Evolutionary conservation across 169 alveolate genomes (phyloP).

Genomic region (Cryptosporidium sp.): DNA sequence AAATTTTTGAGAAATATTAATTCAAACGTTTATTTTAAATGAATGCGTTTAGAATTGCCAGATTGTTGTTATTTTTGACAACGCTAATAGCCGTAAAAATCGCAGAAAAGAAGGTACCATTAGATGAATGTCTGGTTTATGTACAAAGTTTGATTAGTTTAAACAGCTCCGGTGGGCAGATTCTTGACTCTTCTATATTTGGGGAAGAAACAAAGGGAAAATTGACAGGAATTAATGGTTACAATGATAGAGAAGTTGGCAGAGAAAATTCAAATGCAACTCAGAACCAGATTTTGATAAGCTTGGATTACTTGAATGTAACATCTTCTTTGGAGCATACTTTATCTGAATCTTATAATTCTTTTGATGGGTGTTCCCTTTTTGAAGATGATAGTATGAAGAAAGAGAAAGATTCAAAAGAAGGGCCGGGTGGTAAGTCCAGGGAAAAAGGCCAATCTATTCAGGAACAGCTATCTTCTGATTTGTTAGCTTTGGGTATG

Average conservation of each 20-base stretch:
- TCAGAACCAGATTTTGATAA: not conserved
- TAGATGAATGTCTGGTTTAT: not conserved
- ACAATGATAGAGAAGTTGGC: not conserved
- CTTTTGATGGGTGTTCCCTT: slow-evolving; percentile 50
- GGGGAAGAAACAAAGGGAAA: not conserved
- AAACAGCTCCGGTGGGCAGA: not conserved
- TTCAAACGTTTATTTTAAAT: slow-evolving; percentile 11
- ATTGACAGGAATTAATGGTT: not conserved
- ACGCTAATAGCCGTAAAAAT: not conserved
- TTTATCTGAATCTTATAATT: slow-evolving; percentile 14
- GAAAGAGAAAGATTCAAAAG: slow-evolving; percentile 22
- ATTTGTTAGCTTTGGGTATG: slow-evolving; percentile 58
- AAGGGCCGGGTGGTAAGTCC: not conserved
- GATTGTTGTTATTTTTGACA: not conserved
- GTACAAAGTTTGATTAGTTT: not conserved
- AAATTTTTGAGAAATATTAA: not conserved
- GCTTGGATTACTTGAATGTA: slow-evolving; percentile 20
- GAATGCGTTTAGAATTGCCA: not conserved
- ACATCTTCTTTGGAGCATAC: slow-evolving; percentile 22
- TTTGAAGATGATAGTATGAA: slow-evolving; percentile 9
- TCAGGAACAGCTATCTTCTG: slow-evolving; percentile 61
- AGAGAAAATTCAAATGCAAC: not conserved
- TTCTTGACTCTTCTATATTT: not conserved
- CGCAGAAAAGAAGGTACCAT: not conserved
- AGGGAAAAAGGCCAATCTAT: slow-evolving; percentile 41